Conservation (phyloP, 495 filamentous ascomycete genomes). For the Cercophora scortea region DNA sequence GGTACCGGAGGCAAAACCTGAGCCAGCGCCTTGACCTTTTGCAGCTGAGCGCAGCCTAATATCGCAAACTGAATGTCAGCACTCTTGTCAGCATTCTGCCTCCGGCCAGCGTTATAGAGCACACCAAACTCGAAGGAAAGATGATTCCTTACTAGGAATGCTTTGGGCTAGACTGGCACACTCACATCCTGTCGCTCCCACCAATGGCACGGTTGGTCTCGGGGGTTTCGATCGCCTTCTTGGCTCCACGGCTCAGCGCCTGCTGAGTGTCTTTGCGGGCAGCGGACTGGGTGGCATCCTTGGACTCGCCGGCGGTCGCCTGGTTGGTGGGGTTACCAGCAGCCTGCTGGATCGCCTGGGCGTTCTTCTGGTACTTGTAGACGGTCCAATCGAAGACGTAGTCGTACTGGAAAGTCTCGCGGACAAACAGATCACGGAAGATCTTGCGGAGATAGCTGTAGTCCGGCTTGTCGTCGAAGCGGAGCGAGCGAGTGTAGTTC, state of each 20-base stretch:
- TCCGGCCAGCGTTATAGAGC: conserved; percentile 71
- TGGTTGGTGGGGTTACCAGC: conserved; percentile 39
- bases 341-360: conserved; percentile 49
- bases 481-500: conserved; percentile 97
- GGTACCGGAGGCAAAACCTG: conserved; percentile 51
- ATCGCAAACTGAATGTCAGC: conserved; percentile 81
- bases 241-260: conserved; percentile 64
- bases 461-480: conserved; percentile 99
- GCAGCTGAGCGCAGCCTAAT: conserved; percentile 93
- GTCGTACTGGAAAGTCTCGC: conserved; percentile 99
- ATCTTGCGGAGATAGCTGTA: conserved; percentile 99
- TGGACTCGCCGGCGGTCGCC: conserved; percentile 50
- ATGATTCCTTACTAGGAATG: conserved; percentile 92
- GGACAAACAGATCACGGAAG: conserved; percentile 98
- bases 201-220: conserved; percentile 83
- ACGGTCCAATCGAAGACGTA: conserved; percentile 99
- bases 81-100: conserved; percentile 63
- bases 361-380: conserved; percentile 99
- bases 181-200: conserved; percentile 99
- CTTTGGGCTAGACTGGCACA: conserved; percentile 54
- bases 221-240: conserved; percentile 80
- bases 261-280: conserved; percentile 52
- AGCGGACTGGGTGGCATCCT: conserved; percentile 41
- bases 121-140: conserved; percentile 81
- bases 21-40: conserved; percentile 69